Conservation (phyloP, 768 basidiomycete genomes). For the Boletus pseudo-olivaceus region DNA sequence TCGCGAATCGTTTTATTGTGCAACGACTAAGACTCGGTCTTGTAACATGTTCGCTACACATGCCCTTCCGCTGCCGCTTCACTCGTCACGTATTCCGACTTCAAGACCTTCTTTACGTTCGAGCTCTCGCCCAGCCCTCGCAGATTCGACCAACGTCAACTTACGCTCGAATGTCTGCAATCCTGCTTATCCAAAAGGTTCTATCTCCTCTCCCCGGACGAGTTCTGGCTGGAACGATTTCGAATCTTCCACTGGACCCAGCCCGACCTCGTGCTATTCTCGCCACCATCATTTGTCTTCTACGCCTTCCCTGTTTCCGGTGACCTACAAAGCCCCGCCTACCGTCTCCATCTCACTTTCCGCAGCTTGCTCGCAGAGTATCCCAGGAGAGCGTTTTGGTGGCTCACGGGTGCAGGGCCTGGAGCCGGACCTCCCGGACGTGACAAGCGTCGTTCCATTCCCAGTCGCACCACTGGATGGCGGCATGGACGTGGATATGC, state of each 20-base stretch:
- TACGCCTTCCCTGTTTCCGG: conserved; percentile 16
- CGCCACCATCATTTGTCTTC: conserved; percentile 7
- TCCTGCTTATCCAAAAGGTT: conserved; percentile 7
- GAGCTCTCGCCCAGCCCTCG: conserved; percentile 19
- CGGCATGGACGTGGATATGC: conserved; percentile 25
- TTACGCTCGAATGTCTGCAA: conserved; percentile 4
- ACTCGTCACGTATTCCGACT: not conserved
- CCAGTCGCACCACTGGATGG: conserved; percentile 29
- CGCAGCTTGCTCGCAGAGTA: conserved; percentile 28
- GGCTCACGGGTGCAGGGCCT: conserved; percentile 5
- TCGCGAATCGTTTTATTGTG: conserved; percentile 7
- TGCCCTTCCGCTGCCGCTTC: conserved; percentile 1
- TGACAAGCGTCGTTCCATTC: conserved; percentile 36
- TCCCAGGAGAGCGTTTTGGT: not conserved
- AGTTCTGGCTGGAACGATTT: conserved; percentile 8
- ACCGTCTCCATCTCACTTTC: conserved; percentile 39
- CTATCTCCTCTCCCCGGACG: conserved; percentile 16
- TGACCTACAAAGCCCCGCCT: conserved; percentile 34
- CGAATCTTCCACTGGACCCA: conserved; percentile 1
- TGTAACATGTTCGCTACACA: conserved; percentile 20
- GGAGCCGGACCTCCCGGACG: conserved; percentile 27
- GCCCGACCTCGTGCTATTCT: not conserved
- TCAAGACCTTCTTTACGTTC: not conserved
- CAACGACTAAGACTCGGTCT: conserved; percentile 4
- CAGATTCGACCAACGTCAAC: conserved; percentile 26